Conservation (phyloP, 306 rosid genomes). For the Rosa lucieae region DNA sequence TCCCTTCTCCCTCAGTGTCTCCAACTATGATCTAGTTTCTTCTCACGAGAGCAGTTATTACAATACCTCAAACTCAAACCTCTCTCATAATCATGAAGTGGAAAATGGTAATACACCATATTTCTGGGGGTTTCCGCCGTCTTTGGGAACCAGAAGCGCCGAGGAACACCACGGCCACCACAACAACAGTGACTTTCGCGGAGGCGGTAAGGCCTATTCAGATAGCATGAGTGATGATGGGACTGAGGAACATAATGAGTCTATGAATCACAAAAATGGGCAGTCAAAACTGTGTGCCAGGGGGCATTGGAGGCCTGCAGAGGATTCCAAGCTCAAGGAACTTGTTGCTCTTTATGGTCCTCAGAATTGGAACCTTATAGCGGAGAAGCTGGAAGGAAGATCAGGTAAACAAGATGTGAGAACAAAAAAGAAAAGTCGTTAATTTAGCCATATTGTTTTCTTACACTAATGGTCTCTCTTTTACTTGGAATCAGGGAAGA, state of each 20-base stretch:
- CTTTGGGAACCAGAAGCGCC: slow-evolving; percentile 44
- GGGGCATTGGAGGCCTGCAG: slow-evolving; percentile 99
- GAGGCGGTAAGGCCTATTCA: slow-evolving; percentile 42
- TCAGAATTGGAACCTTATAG: slow-evolving; percentile 97
- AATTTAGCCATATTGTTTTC: background rate
- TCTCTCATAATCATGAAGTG: slow-evolving; percentile 14
- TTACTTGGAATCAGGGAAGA: slow-evolving; percentile 53
- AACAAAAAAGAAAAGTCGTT: background rate
- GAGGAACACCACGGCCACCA: slow-evolving; percentile 35
- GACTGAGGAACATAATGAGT: slow-evolving; percentile 37
- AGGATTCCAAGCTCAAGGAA: slow-evolving; percentile 89
- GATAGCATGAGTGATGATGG: slow-evolving; percentile 53
- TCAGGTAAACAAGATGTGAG: slow-evolving; percentile 53
- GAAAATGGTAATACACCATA: slow-evolving; percentile 35
- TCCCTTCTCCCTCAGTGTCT: slow-evolving; percentile 57
- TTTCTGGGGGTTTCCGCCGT: slow-evolving; percentile 57
- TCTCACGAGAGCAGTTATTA: slow-evolving; percentile 47
- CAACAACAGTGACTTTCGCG: slow-evolving; percentile 25
- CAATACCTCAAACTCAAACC: slow-evolving; percentile 19
- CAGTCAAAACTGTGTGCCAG: slow-evolving; percentile 87
- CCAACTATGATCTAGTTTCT: slow-evolving; percentile 47
- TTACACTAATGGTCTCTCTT: background rate
- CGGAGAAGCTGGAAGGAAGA: slow-evolving; percentile 96
- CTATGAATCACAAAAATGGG: slow-evolving; percentile 32
- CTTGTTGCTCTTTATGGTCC: slow-evolving; percentile 94